Percentiles rank a stretch among this genome's conserved stretches.
These are phyloP conservation scores for Rhazya stricta DNA, from an alignment of 257 asterid genomes.

Conservation along the genomic window DNA sequence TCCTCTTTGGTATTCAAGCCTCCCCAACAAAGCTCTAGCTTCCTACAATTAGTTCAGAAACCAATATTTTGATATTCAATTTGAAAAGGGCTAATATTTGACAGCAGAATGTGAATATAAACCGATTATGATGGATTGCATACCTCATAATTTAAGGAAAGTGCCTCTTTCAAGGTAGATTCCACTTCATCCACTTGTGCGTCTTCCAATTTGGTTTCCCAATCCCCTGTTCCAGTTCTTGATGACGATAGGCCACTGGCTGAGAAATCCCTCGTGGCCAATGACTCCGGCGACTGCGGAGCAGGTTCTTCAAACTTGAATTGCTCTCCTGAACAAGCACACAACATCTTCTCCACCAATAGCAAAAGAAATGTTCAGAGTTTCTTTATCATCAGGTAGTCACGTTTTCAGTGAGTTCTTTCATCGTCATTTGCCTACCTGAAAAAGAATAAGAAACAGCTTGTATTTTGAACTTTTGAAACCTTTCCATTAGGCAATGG, in stretches of 20 bases:
- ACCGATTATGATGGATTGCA: background rate
- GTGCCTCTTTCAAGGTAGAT: conserved; percentile 91
- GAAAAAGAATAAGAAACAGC: conserved; percentile 2
- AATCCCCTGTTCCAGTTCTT: conserved; percentile 59
- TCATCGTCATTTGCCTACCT: conserved; percentile 11
- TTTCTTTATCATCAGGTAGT: conserved; percentile 21
- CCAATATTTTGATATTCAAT: background rate
- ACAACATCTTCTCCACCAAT: conserved; percentile 50
- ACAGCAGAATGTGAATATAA: background rate
- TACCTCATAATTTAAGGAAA: conserved; percentile 86
- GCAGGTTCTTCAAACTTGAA: conserved; percentile 68
- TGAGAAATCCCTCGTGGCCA: conserved; percentile 93
- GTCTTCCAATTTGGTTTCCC: conserved; percentile 82
- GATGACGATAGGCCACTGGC: conserved; percentile 87
- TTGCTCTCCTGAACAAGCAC: conserved; percentile 94
- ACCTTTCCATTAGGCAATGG: background rate
- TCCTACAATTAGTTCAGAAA: conserved; percentile 45
- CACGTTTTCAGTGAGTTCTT: conserved; percentile 18
- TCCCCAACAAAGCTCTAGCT: conserved; percentile 90
- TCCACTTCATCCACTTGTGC: conserved; percentile 96
- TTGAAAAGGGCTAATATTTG: background rate
- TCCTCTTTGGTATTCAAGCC: conserved; percentile 90
- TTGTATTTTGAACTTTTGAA: conserved; percentile 1
- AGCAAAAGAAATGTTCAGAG: conserved; percentile 7
- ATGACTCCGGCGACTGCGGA: conserved; percentile 82